Conservation (phyloP, 1,284 basidiomycete species). For the Inonotus obliquus region DNA sequence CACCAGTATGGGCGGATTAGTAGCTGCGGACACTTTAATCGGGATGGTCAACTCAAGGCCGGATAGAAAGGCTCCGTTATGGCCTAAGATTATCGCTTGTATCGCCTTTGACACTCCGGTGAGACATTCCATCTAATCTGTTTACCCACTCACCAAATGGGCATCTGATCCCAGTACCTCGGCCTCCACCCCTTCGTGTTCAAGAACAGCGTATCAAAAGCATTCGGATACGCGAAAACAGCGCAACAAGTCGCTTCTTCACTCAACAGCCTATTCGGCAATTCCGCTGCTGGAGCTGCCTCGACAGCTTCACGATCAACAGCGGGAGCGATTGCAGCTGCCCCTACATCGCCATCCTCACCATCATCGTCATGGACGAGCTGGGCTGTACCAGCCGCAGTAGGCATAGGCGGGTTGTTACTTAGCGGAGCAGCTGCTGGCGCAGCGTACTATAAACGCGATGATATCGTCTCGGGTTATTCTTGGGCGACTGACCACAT, state of each 20-base stretch:
- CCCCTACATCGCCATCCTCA: constrained; percentile 24
- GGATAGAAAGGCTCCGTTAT: constrained; percentile 61
- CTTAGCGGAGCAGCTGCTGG: constrained; percentile 85
- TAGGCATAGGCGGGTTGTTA: constrained; percentile 62
- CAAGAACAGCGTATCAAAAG: constrained; percentile 81
- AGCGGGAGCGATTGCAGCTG: constrained; percentile 24
- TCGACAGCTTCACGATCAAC: constrained; percentile 28
- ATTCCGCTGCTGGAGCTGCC: constrained; percentile 45
- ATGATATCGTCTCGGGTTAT: constrained; percentile 68
- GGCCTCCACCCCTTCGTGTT: constrained; percentile 85
- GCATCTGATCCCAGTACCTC: constrained; percentile 55
- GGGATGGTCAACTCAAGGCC: constrained; percentile 65
- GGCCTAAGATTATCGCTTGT: constrained; percentile 80
- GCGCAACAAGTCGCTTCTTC: constrained; percentile 53
- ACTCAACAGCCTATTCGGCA: constrained; percentile 49
- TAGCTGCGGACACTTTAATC: constrained; percentile 80
- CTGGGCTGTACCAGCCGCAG: constrained; percentile 57
- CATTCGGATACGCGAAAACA: constrained; percentile 64
- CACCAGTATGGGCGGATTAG: constrained; percentile 81
- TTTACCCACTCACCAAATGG: constrained; percentile 10
- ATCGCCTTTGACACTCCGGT: constrained; percentile 92
- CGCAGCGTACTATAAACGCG: constrained; percentile 73
- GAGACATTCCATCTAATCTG: constrained; percentile 27
- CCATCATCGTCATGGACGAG: constrained; percentile 42
- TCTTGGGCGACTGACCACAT: constrained; percentile 85